Evolutionary conservation across 345 rosid species (phyloP).

Genomic region (Bruguiera parviflora): DNA sequence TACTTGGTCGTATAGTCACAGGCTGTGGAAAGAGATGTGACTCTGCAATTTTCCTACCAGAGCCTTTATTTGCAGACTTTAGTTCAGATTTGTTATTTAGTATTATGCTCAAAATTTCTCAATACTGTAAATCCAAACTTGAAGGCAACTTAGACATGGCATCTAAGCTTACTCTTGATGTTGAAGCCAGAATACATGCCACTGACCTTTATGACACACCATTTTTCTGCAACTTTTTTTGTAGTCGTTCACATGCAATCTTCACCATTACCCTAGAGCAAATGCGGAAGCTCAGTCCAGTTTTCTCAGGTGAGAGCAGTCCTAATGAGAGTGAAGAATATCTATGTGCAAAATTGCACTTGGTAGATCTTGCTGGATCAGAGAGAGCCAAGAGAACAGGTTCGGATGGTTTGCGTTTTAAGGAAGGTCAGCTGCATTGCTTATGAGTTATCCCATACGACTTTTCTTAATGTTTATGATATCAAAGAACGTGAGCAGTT

Average conservation of each 20-base stretch:
- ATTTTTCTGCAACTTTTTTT: slow-evolving; percentile 23
- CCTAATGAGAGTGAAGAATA: slow-evolving; percentile 74
- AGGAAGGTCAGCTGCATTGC: slow-evolving; percentile 66
- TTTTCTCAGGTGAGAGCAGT: slow-evolving; percentile 48
- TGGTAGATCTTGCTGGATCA: slow-evolving; percentile 99
- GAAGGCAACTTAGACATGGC: background rate
- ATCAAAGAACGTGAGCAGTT: slow-evolving; percentile 20
- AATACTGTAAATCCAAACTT: background rate
- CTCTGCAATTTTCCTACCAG: too few species aligned
- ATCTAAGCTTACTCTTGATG: slow-evolving; percentile 4
- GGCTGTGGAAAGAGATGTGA: too few species aligned
- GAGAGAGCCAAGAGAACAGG: slow-evolving; percentile 99
- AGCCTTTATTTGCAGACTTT: too few species aligned
- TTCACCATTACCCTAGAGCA: slow-evolving; percentile 97
- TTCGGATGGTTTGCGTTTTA: slow-evolving; percentile 92
- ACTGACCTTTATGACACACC: slow-evolving; percentile 2
- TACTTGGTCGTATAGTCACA: too few species aligned
- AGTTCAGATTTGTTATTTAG: too few species aligned
- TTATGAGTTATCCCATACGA: slow-evolving; percentile 3
- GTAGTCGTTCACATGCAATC: slow-evolving; percentile 98
- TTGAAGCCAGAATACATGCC: background rate
- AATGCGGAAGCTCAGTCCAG: slow-evolving; percentile 70
- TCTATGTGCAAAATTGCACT: slow-evolving; percentile 93
- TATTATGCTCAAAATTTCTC: too few species aligned
- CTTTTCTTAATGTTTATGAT: slow-evolving; percentile 17